These are phyloP conservation scores for Candida gorgasii DNA, from an alignment of 805 yeast genomes.

Conservation along the genomic window DNA sequence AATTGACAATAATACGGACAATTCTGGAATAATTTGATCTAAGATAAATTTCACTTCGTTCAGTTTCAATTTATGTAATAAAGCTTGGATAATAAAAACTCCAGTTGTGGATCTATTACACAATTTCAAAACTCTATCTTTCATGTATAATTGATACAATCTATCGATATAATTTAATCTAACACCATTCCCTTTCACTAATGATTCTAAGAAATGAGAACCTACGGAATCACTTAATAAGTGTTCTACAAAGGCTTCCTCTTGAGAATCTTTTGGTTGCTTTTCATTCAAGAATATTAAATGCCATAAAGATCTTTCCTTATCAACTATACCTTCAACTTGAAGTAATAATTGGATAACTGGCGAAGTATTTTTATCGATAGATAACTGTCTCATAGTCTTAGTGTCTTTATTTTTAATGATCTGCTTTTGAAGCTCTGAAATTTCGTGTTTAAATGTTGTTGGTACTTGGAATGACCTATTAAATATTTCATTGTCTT, in stretches of 20 bases:
- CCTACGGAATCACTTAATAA: conserved; percentile 88
- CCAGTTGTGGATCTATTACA: conserved; percentile 85
- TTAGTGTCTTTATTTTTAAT: conserved; percentile 35
- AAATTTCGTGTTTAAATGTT: conserved; percentile 62
- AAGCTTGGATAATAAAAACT: conserved; percentile 71
- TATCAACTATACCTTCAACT: conserved; percentile 78
- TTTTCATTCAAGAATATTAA: conserved; percentile 53
- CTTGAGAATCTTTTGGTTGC: conserved; percentile 55
- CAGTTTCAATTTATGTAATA: conserved; percentile 63
- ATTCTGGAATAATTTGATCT: conserved; percentile 65
- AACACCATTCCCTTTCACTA: conserved; percentile 58
- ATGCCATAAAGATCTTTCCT: conserved; percentile 71
- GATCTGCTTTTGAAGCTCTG: conserved; percentile 46
- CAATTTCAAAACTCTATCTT: conserved; percentile 67
- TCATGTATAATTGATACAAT: conserved; percentile 69
- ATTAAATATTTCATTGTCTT: conserved; percentile 72
- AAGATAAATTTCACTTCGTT: conserved; percentile 62
- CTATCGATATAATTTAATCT: conserved; percentile 71
- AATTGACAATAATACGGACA: conserved; percentile 52
- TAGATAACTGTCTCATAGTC: conserved; percentile 66
- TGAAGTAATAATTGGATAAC: conserved; percentile 77
- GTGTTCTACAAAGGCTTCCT: conserved; percentile 81
- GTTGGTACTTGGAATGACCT: conserved; percentile 68
- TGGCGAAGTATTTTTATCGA: conserved; percentile 83
- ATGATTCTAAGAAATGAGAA: conserved; percentile 81